phyloP scores from a whole-genome alignment of 2,329 filamentous ascomycete genomes.

The Grosmannia clavigera region DNA sequence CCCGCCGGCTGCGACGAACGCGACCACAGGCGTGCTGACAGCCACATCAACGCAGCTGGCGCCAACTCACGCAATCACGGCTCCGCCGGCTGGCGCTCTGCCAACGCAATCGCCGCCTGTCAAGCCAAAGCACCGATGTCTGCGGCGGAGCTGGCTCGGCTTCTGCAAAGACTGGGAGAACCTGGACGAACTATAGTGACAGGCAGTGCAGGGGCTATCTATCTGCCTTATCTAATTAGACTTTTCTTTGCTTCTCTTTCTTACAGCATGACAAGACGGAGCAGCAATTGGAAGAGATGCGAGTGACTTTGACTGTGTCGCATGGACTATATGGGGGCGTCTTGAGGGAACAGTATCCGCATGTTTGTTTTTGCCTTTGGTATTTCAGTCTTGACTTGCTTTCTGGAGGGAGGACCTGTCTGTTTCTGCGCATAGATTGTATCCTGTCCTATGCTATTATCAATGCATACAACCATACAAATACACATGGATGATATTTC shows the following conservation, averaged over 20 bases:
- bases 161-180: constrained; percentile 26
- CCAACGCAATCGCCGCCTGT: constrained; percentile 13
- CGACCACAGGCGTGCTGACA: constrained; percentile 13
- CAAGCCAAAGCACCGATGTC: constrained; percentile 20
- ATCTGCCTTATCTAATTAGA: background rate
- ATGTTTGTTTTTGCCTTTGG: background rate
- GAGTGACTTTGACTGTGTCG: background rate
- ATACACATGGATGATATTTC: no score
- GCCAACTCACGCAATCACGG: constrained; percentile 3
- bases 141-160: constrained; percentile 27
- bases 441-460: background rate
- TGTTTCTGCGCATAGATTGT: background rate
- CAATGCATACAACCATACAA: background rate
- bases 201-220: background rate
- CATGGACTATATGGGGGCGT: background rate
- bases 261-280: background rate
- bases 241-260: background rate
- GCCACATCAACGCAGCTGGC: background rate
- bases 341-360: background rate
- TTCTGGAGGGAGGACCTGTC: background rate
- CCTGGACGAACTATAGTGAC: constrained; percentile 11
- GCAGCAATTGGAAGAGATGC: background rate
- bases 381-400: background rate
- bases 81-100: background rate
- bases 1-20: constrained; percentile 1